Percentiles rank a stretch among this genome's conserved stretches.
Evolutionary conservation across 1,284 basidiomycete genomes (phyloP).

Genomic region (Ustilago lituana): DNA sequence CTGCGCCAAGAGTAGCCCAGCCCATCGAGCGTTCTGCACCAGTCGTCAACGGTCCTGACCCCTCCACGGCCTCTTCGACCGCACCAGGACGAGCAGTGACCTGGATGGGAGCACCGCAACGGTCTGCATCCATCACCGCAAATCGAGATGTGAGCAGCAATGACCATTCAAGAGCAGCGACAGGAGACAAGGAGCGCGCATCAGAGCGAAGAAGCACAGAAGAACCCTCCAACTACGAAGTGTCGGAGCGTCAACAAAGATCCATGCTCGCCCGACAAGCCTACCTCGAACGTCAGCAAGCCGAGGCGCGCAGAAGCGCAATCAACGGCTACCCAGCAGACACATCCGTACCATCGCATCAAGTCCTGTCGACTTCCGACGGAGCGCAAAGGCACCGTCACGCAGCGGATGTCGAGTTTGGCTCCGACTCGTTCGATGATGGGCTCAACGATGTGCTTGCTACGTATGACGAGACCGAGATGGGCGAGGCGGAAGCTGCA

Average conservation of each 20-base stretch:
- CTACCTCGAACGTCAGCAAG: slow-evolving; percentile 36
- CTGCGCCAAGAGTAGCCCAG: slow-evolving; percentile 6
- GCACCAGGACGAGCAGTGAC: neutral
- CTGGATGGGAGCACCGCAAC: slow-evolving; percentile 2
- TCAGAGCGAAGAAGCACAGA: neutral
- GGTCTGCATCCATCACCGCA: too few relatives aligned
- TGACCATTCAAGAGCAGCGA: neutral
- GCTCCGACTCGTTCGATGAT: slow-evolving; percentile 42
- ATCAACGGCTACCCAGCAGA: neutral
- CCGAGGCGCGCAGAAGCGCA: slow-evolving; percentile 12
- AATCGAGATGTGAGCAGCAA: too few relatives aligned
- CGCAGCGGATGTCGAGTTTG: slow-evolving; percentile 19
- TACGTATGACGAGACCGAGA: slow-evolving; percentile 37
- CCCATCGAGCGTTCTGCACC: too few relatives aligned
- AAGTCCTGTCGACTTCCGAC: neutral
- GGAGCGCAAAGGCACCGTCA: neutral
- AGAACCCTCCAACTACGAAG: slow-evolving; percentile 4
- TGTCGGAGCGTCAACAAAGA: slow-evolving; percentile 30
- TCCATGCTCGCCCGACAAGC: slow-evolving; percentile 36
- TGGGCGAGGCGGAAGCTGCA: slow-evolving; percentile 39
- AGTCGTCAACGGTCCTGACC: too few relatives aligned
- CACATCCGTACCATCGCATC: neutral
- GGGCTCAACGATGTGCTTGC: slow-evolving; percentile 25
- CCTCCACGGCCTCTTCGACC: neutral
- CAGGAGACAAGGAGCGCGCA: neutral